Evolutionary conservation across 2,329 filamentous ascomycete species (phyloP).

Genomic region (Onygenales sp.): DNA sequence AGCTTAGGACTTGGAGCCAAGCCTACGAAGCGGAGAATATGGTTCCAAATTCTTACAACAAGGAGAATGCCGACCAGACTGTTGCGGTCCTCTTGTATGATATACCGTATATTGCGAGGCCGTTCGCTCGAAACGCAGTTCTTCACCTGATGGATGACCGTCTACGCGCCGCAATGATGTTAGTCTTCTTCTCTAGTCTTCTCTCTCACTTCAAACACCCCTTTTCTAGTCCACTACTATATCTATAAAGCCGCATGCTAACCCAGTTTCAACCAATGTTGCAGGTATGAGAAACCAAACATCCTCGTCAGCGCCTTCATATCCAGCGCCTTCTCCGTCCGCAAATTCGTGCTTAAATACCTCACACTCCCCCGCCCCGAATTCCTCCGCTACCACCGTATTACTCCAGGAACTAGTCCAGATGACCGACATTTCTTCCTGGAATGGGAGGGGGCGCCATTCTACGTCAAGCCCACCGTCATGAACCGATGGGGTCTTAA

Average conservation of each 20-base stretch:
- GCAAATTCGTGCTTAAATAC: conserved; percentile 49
- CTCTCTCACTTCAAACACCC: background rate
- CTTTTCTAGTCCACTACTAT: background rate
- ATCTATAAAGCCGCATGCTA: background rate
- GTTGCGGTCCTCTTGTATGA: conserved; percentile 52
- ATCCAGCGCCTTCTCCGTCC: conserved; percentile 39
- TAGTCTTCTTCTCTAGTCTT: conserved; percentile 16
- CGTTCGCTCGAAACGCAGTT: conserved; percentile 42
- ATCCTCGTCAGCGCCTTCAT: conserved; percentile 29
- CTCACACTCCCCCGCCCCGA: conserved; percentile 50
- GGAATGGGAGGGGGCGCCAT: conserved; percentile 54
- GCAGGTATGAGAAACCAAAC: conserved; percentile 32
- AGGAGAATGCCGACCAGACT: conserved; percentile 48
- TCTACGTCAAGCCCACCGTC: conserved; percentile 51
- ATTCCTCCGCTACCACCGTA: conserved; percentile 23
- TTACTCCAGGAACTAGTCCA: conserved; percentile 42
- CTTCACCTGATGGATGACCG: conserved; percentile 55
- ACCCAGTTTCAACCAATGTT: conserved; percentile 7
- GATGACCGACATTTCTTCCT: conserved; percentile 44
- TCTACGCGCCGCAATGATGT: conserved; percentile 57
- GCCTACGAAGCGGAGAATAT: conserved; percentile 52
- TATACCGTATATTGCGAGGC: conserved; percentile 37
- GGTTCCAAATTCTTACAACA: conserved; percentile 43
- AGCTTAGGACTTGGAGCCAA: conserved; percentile 41
- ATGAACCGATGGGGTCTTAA: conserved; percentile 54